Percentiles rank a stretch among this genome's conserved stretches.
phyloP scores from a whole-genome alignment of 1,284 basidiomycete species.

The Laetiporus sulphureus region DNA sequence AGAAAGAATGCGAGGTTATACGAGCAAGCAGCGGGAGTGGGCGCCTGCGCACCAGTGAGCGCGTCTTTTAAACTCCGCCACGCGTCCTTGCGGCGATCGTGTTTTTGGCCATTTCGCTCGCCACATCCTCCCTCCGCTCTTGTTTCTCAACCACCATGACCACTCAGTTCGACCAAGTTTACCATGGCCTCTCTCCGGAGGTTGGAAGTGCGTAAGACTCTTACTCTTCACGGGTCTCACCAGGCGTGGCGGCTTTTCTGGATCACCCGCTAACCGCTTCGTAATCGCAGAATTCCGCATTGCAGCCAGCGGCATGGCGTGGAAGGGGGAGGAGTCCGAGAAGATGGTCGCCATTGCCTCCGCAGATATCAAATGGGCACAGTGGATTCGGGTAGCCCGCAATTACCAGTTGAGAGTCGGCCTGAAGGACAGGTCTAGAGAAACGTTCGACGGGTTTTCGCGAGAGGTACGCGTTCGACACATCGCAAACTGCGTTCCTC shows the following conservation, averaged over 20 bases:
- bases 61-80: conserved; percentile 26
- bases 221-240: not conserved
- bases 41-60: too few relatives aligned
- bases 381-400: conserved; percentile 90
- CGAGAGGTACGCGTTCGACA: conserved; percentile 62
- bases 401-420: conserved; percentile 87
- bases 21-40: not conserved
- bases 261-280: conserved; percentile 3
- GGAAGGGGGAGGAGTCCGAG: conserved; percentile 75
- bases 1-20: not conserved
- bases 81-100: too few relatives aligned
- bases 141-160: conserved; percentile 25
- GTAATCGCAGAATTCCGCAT: conserved; percentile 73
- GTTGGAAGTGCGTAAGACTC: conserved; percentile 58
- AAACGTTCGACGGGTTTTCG: conserved; percentile 92
- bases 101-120: conserved; percentile 1
- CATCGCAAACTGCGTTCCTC: not conserved
- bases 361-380: conserved; percentile 78
- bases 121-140: not conserved
- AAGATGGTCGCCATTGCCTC: conserved; percentile 62
- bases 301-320: conserved; percentile 84
- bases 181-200: conserved; percentile 65
- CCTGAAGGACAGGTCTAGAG: conserved; percentile 67
- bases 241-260: too few relatives aligned
- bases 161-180: conserved; percentile 81